Evolutionary conservation across 352 stramenopile species (phyloP).

Genomic region (Globisporangium echinulatum): DNA sequence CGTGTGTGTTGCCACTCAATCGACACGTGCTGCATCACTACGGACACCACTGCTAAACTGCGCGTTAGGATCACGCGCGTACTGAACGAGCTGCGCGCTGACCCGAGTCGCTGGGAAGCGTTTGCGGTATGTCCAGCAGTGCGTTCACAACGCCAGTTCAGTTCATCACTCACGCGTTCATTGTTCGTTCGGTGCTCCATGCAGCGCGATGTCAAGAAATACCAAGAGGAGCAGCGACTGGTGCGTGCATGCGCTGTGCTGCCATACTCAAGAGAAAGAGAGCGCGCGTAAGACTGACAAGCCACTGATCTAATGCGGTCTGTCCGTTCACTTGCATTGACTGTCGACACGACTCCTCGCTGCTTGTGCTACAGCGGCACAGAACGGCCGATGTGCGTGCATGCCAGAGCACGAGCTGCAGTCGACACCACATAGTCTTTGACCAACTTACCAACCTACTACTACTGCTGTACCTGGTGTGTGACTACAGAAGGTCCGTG

Average conservation of each 20-base stretch:
- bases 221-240: constrained; percentile 12
- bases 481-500: constrained; percentile 41
- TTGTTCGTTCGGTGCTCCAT: constrained; percentile 1
- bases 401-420: not conserved
- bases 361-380: constrained; percentile 20
- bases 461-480: not conserved
- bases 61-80: constrained; percentile 41
- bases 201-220: constrained; percentile 16
- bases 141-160: not conserved
- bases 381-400: constrained; percentile 23
- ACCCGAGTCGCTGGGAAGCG: constrained; percentile 40
- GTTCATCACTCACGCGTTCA: not conserved
- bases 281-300: no score
- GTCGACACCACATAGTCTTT: not conserved
- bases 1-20: not conserved
- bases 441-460: not conserved
- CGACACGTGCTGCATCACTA: not conserved
- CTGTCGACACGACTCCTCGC: not conserved
- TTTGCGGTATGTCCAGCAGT: constrained; percentile 32
- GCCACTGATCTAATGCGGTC: not conserved
- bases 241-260: not conserved
- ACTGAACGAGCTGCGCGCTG: constrained; percentile 47
- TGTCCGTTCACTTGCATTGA: not conserved
- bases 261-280: no score
- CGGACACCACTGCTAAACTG: not conserved